Base-by-base conservation (phyloP, 768 basidiomycete species). In the Rhodotorula toruloides region DNA sequence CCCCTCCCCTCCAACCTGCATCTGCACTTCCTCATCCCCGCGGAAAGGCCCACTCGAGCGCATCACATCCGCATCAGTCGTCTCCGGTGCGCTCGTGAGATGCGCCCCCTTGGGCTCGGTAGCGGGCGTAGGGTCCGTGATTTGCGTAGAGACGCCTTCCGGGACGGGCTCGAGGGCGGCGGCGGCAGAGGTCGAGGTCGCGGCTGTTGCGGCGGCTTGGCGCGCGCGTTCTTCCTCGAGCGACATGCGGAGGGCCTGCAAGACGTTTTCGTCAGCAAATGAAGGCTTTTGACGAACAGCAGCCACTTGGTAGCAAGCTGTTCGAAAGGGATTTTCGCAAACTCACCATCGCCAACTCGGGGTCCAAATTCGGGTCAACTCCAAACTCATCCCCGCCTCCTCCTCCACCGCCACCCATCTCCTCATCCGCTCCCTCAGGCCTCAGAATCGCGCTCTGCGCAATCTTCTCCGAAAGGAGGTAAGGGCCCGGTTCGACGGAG, bases 171-270 rank as follows among this genome's bases (percentile, higher is more conserved):
- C 81, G 61, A 68, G 74, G 57, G 31, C 64, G 22, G 78, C 58
- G 1, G 71, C 60, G 7, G 77, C 52, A 2, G 77, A 48, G 0
- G 77, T 79, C 25, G 83, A 80, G 7, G 78, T 44, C 17, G 75
- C 61, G 7, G 68, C 63, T 10, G 82, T 80, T 14, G 81, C 81
- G 17, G 81, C 83, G 14, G 73, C 75, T 52, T 76, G 74, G 34
- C 92, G 86, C 25, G 90, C 90, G 74, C 87, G 85, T 56, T 91
- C 91, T 76, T 96, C 92, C 79, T 94, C 90, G 83, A 98, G 86
- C 2, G 93, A 97, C 89, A 98, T 90, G 42, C 93, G 88, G 47
- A 99, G 83, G 16, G 92, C 94, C 93, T 96, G 71, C 13, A 29
- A 16, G 27, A 10, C 39, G 6, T 42, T 34, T 43, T 16, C 34